Evolutionary conservation across 2,329 filamentous ascomycete genomes (phyloP), one percentile per base, ranked within the genome.

Genomic region (Trichoderma oligosporum): DNA sequence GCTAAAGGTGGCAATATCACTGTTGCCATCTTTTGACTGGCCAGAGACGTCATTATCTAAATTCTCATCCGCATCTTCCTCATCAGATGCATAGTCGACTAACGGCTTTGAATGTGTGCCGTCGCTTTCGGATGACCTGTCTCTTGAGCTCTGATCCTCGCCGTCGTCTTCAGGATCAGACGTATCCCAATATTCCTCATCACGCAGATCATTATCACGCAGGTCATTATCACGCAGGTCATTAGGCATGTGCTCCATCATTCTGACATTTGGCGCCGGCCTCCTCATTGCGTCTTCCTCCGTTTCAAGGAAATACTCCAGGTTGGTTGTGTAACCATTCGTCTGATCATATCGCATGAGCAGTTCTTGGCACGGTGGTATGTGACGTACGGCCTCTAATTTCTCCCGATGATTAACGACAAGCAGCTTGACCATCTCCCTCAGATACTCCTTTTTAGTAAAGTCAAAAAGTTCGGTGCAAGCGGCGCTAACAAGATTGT

Each of bases 381-480:
- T 85, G 68, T 94, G 94, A 49, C 84, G 89, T 59, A 97, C 86
- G 16, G 78, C 76, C 62, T 87, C 78, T 45, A 97, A 71, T 67
- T 86, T 87, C 12, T 93, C 88, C 20, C 91, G 84, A 67, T 93
- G 91, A 52, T 87, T 89, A 64, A 91, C 87, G 9, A 96, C 90
- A 20, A 97, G 76, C 68, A 97, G 89, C 61, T 86, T 85, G 57
- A 96, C 85, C 45, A 97, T 78, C 12, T 88, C 84, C 70, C 91
- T 95, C 66, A 92, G 81, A 56, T 85, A 85, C 65, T 95, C 89
- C 68, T 86, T 85, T 69, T 87, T 91, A 66, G 97, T 89, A 67
- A 87, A 91, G 66, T 96, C 91, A 63, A 99, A 97, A 41, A 99
- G 82, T 67, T 99, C 94, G 8, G 97, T 79, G 65, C 91, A 96